Percentiles rank a stretch among this genome's conserved stretches.
Evolutionary conservation across 495 filamentous ascomycete species (phyloP).

Genomic region (Neurospora sp.): DNA sequence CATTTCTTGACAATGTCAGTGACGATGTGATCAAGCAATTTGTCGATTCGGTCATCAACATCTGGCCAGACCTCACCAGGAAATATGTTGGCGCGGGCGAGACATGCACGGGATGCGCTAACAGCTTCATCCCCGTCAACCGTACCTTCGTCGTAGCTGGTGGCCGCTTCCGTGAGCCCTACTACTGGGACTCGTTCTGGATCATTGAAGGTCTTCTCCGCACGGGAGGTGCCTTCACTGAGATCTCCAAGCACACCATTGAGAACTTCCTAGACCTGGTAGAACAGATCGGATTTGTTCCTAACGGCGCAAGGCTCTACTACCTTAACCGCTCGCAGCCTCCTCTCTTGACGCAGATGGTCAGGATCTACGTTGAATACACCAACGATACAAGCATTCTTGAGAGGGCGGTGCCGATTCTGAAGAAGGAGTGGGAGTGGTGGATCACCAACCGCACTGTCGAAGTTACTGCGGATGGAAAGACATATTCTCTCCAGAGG

Average conservation of each 20-base stretch:
- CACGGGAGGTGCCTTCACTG: constrained; percentile 36
- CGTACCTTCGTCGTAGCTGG: constrained; percentile 43
- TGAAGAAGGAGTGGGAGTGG: constrained; percentile 40
- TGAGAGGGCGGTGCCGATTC: constrained; percentile 32
- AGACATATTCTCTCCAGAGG: constrained; percentile 33
- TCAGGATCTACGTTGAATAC: constrained; percentile 37
- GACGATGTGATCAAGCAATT: constrained; percentile 38
- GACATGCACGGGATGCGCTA: constrained; percentile 31
- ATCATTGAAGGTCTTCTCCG: constrained; percentile 40
- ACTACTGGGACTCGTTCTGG: constrained; percentile 47
- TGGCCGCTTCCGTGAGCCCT: constrained; percentile 41
- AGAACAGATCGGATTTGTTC: constrained; percentile 40
- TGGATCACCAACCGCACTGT: constrained; percentile 37
- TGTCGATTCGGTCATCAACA: constrained; percentile 36
- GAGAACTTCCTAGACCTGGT: constrained; percentile 43
- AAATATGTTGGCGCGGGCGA: constrained; percentile 30
- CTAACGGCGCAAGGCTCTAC: constrained; percentile 40
- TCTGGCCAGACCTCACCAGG: constrained; percentile 42
- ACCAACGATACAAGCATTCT: constrained; percentile 41
- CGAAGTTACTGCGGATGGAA: constrained; percentile 20
- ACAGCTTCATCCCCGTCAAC: constrained; percentile 42
- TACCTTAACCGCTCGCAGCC: constrained; percentile 41
- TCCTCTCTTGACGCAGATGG: constrained; percentile 40
- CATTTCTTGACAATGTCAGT: constrained; percentile 32
- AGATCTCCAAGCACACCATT: constrained; percentile 41